These are phyloP conservation scores for Cryptosporidium ubiquitum DNA, from an alignment of 169 alveolate species.

Conservation along the genomic window DNA sequence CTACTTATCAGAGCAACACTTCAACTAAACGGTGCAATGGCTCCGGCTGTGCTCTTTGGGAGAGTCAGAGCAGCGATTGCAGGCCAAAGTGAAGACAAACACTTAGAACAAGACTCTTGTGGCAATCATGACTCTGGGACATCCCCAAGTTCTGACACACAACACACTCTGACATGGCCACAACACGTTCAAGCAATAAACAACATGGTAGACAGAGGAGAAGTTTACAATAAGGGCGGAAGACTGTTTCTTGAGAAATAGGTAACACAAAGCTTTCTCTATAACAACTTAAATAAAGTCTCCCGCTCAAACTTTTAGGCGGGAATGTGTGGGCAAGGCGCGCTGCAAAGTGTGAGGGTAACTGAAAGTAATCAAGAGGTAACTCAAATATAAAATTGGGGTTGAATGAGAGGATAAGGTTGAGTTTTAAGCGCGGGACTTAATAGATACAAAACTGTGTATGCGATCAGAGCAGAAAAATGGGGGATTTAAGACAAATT, in stretches of 20 bases:
- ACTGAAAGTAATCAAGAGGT: neutral
- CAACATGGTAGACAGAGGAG: conserved; percentile 73
- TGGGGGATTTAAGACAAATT: neutral
- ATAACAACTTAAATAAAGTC: neutral
- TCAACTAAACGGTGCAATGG: conserved; percentile 71
- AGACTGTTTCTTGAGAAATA: conserved; percentile 50
- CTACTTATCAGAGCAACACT: conserved; percentile 49
- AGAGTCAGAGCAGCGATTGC: conserved; percentile 66
- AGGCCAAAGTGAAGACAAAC: conserved; percentile 10
- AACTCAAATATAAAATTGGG: neutral
- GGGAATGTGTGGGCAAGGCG: neutral
- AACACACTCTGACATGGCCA: conserved; percentile 34
- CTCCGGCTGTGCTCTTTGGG: conserved; percentile 68
- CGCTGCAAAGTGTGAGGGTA: neutral
- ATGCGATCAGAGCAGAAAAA: neutral
- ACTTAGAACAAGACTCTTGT: neutral
- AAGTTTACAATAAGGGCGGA: conserved; percentile 53
- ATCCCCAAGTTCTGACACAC: neutral
- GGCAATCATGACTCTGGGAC: neutral
- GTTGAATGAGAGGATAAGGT: neutral
- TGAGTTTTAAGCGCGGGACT: conserved; percentile 9
- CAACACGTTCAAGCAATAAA: conserved; percentile 72
- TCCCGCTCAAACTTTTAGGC: neutral
- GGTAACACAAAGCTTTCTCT: neutral
- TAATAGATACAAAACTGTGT: neutral